A percentile compares a stretch with the other conserved stretches of the same genome.
Evolutionary conservation across 805 yeast genomes (phyloP).

Genomic region (Lachancea fermentati): DNA sequence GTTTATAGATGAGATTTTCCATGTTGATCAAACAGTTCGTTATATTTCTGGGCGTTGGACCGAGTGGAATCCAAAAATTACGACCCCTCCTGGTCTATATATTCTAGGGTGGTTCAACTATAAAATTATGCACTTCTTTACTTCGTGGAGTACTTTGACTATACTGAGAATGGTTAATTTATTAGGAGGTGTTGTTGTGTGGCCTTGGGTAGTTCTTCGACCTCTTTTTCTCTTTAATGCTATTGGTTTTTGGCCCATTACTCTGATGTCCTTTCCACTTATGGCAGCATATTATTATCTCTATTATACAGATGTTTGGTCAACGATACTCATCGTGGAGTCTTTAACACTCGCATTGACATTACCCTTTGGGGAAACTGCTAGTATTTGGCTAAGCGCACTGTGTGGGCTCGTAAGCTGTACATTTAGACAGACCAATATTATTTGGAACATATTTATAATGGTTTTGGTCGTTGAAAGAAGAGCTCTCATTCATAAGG

Average conservation of each 20-base stretch:
- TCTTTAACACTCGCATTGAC: constrained; percentile 46
- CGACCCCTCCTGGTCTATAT: constrained; percentile 96
- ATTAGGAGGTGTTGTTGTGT: constrained; percentile 52
- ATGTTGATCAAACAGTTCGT: constrained; percentile 67
- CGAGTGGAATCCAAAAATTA: constrained; percentile 84
- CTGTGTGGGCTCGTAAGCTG: constrained; percentile 57
- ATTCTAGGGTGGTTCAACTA: constrained; percentile 37
- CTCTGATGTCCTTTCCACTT: constrained; percentile 58
- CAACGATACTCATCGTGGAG: constrained; percentile 60
- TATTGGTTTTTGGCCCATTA: constrained; percentile 39
- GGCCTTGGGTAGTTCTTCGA: constrained; percentile 45
- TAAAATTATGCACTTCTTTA: constrained; percentile 18
- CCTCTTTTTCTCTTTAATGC: constrained; percentile 38
- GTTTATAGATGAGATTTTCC: constrained; percentile 70
- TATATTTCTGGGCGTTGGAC: constrained; percentile 57
- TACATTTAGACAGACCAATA: constrained; percentile 83
- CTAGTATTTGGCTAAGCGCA: constrained; percentile 43
- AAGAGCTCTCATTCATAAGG: constrained; percentile 38
- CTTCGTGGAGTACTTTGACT: constrained; percentile 28
- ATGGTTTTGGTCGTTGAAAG: constrained; percentile 50
- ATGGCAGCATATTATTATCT: constrained; percentile 66
- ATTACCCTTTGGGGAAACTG: constrained; percentile 32
- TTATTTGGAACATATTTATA: constrained; percentile 73
- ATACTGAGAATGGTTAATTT: constrained; percentile 55
- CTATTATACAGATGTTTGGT: constrained; percentile 93